phyloP scores from a whole-genome alignment of 768 basidiomycete genomes.

The Plicaturopsis crispa region DNA sequence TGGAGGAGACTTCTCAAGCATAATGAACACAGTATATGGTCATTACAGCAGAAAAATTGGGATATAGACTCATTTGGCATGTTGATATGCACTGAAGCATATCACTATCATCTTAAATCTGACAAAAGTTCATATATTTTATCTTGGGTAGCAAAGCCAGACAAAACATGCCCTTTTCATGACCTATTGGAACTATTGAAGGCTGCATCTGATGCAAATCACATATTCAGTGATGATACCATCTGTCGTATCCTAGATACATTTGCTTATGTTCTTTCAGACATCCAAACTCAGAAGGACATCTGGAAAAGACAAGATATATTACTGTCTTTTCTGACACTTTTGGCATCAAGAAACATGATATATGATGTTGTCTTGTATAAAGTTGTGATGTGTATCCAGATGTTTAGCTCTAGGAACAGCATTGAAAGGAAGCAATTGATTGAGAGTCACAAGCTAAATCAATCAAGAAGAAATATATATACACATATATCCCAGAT shows the following conservation, averaged over 20 bases:
- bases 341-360: slow-evolving; percentile 6
- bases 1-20: slow-evolving; percentile 8
- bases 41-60: slow-evolving; percentile 6
- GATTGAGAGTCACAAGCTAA: too few relatives aligned
- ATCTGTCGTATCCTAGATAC: slow-evolving; percentile 9
- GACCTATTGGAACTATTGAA: slow-evolving; percentile 10
- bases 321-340: slow-evolving; percentile 6
- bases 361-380: slow-evolving; percentile 8
- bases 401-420: too few relatives aligned
- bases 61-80: slow-evolving; percentile 8
- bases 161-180: slow-evolving; percentile 7
- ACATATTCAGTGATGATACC: slow-evolving; percentile 5
- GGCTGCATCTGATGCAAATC: background rate
- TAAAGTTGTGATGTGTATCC: slow-evolving; percentile 10
- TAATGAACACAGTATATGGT: background rate
- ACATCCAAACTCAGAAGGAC: slow-evolving; percentile 1
- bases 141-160: background rate
- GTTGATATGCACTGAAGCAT: slow-evolving; percentile 10
- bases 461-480: too few relatives aligned
- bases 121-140: background rate
- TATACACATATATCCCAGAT: too few relatives aligned
- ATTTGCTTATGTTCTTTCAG: slow-evolving; percentile 10
- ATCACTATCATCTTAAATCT: slow-evolving; percentile 8
- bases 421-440: too few relatives aligned
- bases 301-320: slow-evolving; percentile 6